A percentile compares a stretch with the other conserved stretches of the same genome.
Conservation (phyloP, 169 alveolate genomes). For the Neospora caninum region DNA sequence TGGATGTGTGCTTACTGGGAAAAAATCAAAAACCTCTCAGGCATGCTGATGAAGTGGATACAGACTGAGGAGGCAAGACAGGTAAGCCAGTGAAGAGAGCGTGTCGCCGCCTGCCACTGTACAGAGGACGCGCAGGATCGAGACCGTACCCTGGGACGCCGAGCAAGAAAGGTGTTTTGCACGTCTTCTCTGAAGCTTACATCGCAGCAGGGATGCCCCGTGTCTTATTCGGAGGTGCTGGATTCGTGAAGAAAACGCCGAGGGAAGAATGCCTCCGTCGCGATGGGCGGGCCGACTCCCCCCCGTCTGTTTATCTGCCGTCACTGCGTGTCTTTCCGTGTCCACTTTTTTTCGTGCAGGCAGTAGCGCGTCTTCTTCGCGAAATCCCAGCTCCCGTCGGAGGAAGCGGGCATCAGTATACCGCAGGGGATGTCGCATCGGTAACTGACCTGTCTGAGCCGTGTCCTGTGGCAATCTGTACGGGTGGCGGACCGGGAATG, state of each 20-base stretch:
- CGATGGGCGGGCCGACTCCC: no score
- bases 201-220: no score
- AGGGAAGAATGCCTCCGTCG: no score
- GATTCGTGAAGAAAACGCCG: no score
- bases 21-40: slow-evolving; percentile 33
- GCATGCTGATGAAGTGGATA: slow-evolving; percentile 38
- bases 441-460: slow-evolving; percentile 30
- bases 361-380: slow-evolving; percentile 31
- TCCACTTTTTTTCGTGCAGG: not conserved
- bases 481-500: slow-evolving; percentile 82
- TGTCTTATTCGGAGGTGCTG: no score
- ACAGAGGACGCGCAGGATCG: no score
- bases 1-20: slow-evolving; percentile 56
- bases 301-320: no score
- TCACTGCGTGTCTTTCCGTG: no score
- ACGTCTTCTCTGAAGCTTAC: no score
- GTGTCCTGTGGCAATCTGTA: slow-evolving; percentile 75
- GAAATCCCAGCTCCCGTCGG: slow-evolving; percentile 41
- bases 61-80: slow-evolving; percentile 46
- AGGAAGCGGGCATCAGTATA: slow-evolving; percentile 19
- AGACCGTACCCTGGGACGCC: no score
- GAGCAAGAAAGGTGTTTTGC: no score
- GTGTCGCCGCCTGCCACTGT: no score
- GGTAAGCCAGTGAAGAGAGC: not conserved
- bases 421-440: slow-evolving; percentile 19